Evolutionary conservation across 2,329 filamentous ascomycete genomes (phyloP).

Genomic region (Ascochyta clinopodiicola): DNA sequence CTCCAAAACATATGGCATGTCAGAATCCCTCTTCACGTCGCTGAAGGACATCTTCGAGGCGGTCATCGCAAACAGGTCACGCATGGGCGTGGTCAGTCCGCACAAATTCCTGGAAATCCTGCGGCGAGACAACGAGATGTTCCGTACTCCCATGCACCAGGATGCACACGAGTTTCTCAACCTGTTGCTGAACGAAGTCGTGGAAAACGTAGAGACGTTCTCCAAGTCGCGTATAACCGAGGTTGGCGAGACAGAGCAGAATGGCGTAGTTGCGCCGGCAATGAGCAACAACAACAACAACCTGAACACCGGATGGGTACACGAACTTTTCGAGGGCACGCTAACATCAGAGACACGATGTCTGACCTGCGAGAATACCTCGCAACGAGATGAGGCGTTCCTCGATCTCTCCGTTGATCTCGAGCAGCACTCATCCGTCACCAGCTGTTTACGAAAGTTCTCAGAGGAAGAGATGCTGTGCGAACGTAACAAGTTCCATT

Average conservation of each 20-base stretch:
- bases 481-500: slow-evolving; percentile 98
- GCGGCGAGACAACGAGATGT: slow-evolving; percentile 95
- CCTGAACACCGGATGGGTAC: slow-evolving; percentile 76
- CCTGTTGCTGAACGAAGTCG: slow-evolving; percentile 91
- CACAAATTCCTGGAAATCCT: slow-evolving; percentile 93
- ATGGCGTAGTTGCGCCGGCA: slow-evolving; percentile 25
- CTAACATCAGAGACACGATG: slow-evolving; percentile 96
- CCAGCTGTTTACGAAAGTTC: slow-evolving; percentile 92
- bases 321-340: slow-evolving; percentile 94
- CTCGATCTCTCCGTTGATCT: slow-evolving; percentile 95
- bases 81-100: slow-evolving; percentile 89
- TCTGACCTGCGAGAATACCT: slow-evolving; percentile 93
- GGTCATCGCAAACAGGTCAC: slow-evolving; percentile 78
- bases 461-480: slow-evolving; percentile 97
- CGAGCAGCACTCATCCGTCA: slow-evolving; percentile 94
- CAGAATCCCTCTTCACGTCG: slow-evolving; percentile 91
- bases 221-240: slow-evolving; percentile 66
- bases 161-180: slow-evolving; percentile 98
- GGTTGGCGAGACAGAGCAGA: slow-evolving; percentile 36
- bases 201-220: slow-evolving; percentile 90
- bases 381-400: slow-evolving; percentile 94
- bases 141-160: slow-evolving; percentile 95
- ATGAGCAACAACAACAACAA: slow-evolving; percentile 11
- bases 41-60: slow-evolving; percentile 96
- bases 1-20: slow-evolving; percentile 82